Base-by-base conservation (phyloP, 1,284 basidiomycete genomes). In the Takashimella tepidaria region DNA sequence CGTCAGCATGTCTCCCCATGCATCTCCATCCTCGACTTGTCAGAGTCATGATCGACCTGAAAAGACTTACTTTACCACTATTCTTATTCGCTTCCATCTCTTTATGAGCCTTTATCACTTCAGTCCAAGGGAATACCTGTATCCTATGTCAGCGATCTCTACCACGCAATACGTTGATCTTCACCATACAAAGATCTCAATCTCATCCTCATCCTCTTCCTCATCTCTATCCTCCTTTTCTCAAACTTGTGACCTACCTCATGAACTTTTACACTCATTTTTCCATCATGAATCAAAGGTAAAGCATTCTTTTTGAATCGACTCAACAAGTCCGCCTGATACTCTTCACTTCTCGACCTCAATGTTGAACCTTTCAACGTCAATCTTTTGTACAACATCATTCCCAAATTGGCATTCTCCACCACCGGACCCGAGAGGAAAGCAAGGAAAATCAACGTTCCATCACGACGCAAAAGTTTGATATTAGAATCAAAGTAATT, bases 321-420 rank as follows among this genome's bases (percentile, higher is more conserved):
- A 46, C 79, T 72, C 48, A 96, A 82, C 27, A 97, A 79, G 16
- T 87, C 80, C 4, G 82, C 79, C 75, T 97, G 92, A 74, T 97
- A 97, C 57, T 83, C 80, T 25, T 81, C 69, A n/a, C 83, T 81
- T 47, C 91, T 83, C 21, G 87, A 85, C 40, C 92, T 84, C 41
- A 97, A 78, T 0, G 91, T 96, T 12, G 88, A 89, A 21, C 92
- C 93, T 73, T 92, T 86, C 51, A 98, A 85, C 11, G 85, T 84
- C 53, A 98, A 81, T 6, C 93, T 85, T 78, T 97, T 98, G 76
- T 80, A 86, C 19, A 77, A 63, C 51, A 93, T 76, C 8, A 83
- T 84, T 2, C 68, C 73, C 25, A 96, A 76, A 71, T 88, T 81
- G 25, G 68, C 64, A n/a, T 80, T 80, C 25, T 82, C 74, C 25